phyloP scores from a whole-genome alignment of 257 asterid species.

The Catharanthus roseus region DNA sequence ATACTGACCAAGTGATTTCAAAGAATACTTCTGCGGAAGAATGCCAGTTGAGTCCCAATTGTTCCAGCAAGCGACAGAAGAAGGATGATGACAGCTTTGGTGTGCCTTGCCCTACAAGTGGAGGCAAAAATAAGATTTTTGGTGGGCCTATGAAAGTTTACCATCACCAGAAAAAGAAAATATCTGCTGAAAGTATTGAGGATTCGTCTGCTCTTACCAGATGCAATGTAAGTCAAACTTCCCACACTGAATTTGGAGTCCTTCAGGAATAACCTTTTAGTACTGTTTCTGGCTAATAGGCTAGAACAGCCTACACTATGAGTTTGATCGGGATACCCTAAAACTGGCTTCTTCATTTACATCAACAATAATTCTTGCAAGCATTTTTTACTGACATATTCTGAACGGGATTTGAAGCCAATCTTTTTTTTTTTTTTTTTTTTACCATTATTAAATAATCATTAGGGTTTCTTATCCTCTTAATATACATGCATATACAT shows the following conservation, averaged over 20 bases:
- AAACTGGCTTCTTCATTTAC: not conserved
- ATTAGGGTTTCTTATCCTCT: not conserved
- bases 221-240: not conserved
- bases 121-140: constrained; percentile 14
- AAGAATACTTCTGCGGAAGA: not conserved
- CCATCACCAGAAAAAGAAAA: constrained; percentile 29
- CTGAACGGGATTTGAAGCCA: not conserved
- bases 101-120: constrained; percentile 7
- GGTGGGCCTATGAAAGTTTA: constrained; percentile 15
- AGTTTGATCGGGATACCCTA: too few species aligned
- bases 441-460: not conserved
- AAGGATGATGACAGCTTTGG: constrained; percentile 4
- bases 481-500: not conserved
- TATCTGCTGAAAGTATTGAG: constrained; percentile 8
- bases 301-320: not conserved
- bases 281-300: not conserved
- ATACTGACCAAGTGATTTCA: not conserved
- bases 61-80: constrained; percentile 21
- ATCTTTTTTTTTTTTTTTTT: too few species aligned
- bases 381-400: not conserved
- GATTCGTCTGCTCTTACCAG: constrained; percentile 21
- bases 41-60: not conserved
- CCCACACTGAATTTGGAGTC: not conserved
- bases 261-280: not conserved
- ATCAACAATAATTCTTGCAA: not conserved